These are phyloP conservation scores for Aspergillus sp. DNA, from an alignment of 2,329 filamentous ascomycete genomes.

Conservation along the genomic window DNA sequence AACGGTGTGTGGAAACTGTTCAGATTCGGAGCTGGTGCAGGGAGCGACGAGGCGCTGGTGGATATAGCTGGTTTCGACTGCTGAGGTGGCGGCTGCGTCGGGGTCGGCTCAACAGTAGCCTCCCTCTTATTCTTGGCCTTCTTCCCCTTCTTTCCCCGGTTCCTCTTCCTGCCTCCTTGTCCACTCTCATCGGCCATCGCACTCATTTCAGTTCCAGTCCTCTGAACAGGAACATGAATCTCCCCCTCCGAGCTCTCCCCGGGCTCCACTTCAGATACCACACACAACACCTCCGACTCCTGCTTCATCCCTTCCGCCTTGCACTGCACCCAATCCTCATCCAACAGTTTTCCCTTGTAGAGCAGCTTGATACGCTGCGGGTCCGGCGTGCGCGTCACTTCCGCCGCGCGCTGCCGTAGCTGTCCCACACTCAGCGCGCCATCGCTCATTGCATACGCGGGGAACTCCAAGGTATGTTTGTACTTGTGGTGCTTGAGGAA, in stretches of 20 bases:
- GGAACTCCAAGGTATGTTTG: slow-evolving; percentile 39
- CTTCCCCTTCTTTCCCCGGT: slow-evolving; percentile 17
- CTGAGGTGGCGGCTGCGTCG: slow-evolving; percentile 8
- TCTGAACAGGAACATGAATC: slow-evolving; percentile 1
- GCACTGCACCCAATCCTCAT: slow-evolving; percentile 34
- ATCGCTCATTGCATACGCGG: slow-evolving; percentile 43
- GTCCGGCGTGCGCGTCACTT: slow-evolving; percentile 28
- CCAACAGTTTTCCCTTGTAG: slow-evolving; percentile 42
- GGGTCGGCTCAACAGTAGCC: slow-evolving; percentile 1
- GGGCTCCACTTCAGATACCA: slow-evolving; percentile 35
- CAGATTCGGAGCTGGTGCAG: slow-evolving; percentile 29
- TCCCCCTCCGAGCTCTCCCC: slow-evolving; percentile 27
- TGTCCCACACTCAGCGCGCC: slow-evolving; percentile 37
- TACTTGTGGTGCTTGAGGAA: slow-evolving; percentile 37
- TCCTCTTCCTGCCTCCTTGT: slow-evolving; percentile 9
- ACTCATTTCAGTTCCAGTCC: background rate
- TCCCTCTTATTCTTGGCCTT: slow-evolving; percentile 22
- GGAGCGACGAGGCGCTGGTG: slow-evolving; percentile 11
- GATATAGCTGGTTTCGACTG: slow-evolving; percentile 9
- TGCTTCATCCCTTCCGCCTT: slow-evolving; percentile 42
- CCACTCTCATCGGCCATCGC: background rate
- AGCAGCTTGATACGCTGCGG: slow-evolving; percentile 36
- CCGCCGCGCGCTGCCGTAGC: slow-evolving; percentile 34
- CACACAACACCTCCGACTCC: slow-evolving; percentile 41
- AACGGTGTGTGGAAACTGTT: slow-evolving; percentile 24